These are phyloP conservation scores for Hansenula lynferdii DNA, from an alignment of 1,139 yeast genomes.

Conservation along the genomic window DNA sequence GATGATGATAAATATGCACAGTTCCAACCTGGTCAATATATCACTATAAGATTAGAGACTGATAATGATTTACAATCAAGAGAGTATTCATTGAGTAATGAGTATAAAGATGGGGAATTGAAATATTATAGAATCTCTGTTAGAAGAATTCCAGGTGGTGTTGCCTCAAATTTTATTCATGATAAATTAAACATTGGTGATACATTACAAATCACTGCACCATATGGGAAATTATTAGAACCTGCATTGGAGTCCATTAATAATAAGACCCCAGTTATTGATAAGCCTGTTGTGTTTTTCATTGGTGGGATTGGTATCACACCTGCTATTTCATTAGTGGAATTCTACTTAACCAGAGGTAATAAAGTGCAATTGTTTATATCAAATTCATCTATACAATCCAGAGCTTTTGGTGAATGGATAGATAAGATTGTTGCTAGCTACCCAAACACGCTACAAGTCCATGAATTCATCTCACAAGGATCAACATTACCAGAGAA, in stretches of 20 bases:
- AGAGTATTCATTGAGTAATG: constrained; percentile 47
- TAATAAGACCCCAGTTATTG: constrained; percentile 20
- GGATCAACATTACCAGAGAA: constrained; percentile 1
- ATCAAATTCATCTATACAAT: constrained; percentile 10
- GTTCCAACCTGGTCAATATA: constrained; percentile 57
- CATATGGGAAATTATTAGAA: constrained; percentile 47
- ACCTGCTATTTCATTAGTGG: constrained; percentile 31
- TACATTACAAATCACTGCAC: constrained; percentile 47
- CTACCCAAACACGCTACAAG: constrained; percentile 8
- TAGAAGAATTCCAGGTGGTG: constrained; percentile 43
- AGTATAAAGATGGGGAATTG: constrained; percentile 23
- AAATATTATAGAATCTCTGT: constrained; percentile 49
- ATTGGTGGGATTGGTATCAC: constrained; percentile 71
- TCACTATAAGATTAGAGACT: constrained; percentile 44
- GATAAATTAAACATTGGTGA: constrained; percentile 46
- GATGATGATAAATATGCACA: constrained; percentile 30
- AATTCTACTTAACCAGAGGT: constrained; percentile 15
- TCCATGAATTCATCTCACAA: constrained; percentile 14
- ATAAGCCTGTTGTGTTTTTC: constrained; percentile 38
- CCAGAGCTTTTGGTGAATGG: constrained; percentile 14
- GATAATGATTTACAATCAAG: constrained; percentile 33
- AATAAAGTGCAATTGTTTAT: constrained; percentile 12
- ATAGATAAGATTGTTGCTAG: constrained; percentile 7
- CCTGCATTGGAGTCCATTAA: constrained; percentile 15
- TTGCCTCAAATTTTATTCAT: constrained; percentile 52